These are phyloP conservation scores for Colletotrichum ledebouriae DNA, from an alignment of 2,329 filamentous ascomycete genomes.

Conservation along the genomic window DNA sequence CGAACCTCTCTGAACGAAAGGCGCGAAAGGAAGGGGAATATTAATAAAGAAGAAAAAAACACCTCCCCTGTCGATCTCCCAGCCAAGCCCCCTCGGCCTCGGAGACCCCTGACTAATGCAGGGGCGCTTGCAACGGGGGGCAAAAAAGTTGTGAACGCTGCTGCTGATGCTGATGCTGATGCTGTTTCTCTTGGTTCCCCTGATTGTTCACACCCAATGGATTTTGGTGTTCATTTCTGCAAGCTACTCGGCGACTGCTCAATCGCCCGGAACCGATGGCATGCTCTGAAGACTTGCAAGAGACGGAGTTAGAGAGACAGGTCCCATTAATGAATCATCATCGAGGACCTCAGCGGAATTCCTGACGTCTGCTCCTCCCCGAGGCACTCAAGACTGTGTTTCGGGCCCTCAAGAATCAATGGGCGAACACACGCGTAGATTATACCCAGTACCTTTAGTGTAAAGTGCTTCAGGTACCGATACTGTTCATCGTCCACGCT, in stretches of 20 bases:
- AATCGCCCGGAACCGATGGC: not conserved
- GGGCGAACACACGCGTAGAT: conserved; percentile 6
- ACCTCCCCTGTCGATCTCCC: conserved; percentile 32
- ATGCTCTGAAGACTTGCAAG: not conserved
- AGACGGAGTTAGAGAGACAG: no score
- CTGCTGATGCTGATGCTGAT: no score
- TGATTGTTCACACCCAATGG: conserved; percentile 2
- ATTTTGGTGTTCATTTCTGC: not conserved
- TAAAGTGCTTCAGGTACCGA: not conserved
- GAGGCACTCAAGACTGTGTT: conserved; percentile 13
- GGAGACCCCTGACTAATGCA: conserved; percentile 34
- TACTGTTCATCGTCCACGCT: no score
- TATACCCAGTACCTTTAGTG: not conserved
- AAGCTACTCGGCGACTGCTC: conserved; percentile 7
- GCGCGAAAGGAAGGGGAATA: not conserved
- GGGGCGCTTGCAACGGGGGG: conserved; percentile 22
- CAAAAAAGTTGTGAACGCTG: conserved; percentile 19
- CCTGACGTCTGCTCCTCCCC: conserved; percentile 17
- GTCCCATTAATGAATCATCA: conserved; percentile 15
- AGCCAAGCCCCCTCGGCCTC: conserved; percentile 11
- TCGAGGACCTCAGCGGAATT: conserved; percentile 14
- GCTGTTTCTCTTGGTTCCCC: not conserved
- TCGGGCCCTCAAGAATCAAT: conserved; percentile 38
- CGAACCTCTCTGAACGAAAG: not conserved
- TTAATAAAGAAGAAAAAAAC: conserved; percentile 5